Conservation (phyloP, 116 monocot species). For the Papilionanthe hybrid region DNA sequence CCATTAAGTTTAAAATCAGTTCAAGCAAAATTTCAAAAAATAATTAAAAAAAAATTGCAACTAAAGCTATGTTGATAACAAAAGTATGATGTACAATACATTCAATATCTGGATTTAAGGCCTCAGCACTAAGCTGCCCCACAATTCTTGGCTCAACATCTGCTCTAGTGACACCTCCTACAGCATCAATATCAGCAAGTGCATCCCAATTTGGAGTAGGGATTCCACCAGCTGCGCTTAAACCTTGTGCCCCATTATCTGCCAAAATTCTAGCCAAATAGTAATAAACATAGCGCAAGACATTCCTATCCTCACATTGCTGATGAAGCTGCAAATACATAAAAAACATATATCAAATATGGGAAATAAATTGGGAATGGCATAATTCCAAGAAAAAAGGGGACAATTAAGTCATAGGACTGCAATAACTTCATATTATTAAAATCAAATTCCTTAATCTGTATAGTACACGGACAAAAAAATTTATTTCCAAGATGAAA, state of each 20-base stretch:
- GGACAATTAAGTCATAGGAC: neutral
- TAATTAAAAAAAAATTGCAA: neutral
- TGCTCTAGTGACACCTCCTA: conserved; percentile 93
- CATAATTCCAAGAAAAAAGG: neutral
- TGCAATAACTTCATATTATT: neutral
- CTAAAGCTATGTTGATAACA: neutral
- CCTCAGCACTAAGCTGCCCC: conserved; percentile 75
- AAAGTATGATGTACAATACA: conserved; percentile 36
- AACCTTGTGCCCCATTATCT: conserved; percentile 79
- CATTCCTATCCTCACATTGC: conserved; percentile 89
- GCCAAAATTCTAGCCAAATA: conserved; percentile 97
- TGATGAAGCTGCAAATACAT: conserved; percentile 81
- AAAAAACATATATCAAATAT: neutral
- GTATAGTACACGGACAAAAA: neutral
- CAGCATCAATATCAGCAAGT: conserved; percentile 98
- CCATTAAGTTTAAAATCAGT: neutral
- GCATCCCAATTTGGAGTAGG: conserved; percentile 99
- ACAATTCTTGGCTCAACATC: conserved; percentile 95
- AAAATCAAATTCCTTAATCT: neutral
- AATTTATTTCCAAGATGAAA: neutral
- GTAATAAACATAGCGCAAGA: conserved; percentile 97
- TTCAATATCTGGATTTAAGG: conserved; percentile 66
- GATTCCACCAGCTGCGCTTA: conserved; percentile 90
- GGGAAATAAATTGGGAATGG: neutral
- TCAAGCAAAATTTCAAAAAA: neutral